Percentiles rank a stretch among this genome's conserved stretches.
Conservation (phyloP, 129 eudicot genomes). For the Escallonia rubra region DNA sequence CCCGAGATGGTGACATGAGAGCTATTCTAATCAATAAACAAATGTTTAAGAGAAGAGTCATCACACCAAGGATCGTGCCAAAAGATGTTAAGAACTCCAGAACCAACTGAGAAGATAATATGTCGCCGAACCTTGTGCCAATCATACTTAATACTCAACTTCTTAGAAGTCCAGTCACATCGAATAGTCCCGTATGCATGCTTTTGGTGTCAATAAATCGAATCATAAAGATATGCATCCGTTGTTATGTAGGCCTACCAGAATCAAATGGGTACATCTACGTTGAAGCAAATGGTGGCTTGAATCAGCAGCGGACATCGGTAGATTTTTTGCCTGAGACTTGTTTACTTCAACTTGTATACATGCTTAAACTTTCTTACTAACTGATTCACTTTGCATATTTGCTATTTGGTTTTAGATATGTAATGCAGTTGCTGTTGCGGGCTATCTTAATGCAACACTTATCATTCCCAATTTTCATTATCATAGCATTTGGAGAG, state of each 20-base stretch:
- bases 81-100: too few relatives aligned
- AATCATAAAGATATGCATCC: too few relatives aligned
- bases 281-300: constrained; percentile 97
- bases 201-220: too few relatives aligned
- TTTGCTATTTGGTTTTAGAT: constrained; percentile 36
- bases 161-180: too few relatives aligned
- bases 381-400: constrained; percentile 5
- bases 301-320: constrained; percentile 94
- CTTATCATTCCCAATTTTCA: constrained; percentile 93
- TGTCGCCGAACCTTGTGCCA: too few relatives aligned
- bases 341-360: background rate
- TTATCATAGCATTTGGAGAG: constrained; percentile 97
- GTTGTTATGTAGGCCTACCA: constrained; percentile 50
- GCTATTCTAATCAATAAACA: too few relatives aligned
- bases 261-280: constrained; percentile 89
- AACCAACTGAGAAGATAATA: too few relatives aligned
- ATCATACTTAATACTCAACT: too few relatives aligned
- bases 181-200: too few relatives aligned
- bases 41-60: too few relatives aligned
- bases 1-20: too few relatives aligned
- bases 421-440: constrained; percentile 99
- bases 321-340: constrained; percentile 25
- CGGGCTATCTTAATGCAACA: constrained; percentile 98
- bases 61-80: too few relatives aligned
- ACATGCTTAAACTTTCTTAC: constrained; percentile 1